Evolutionary conservation across 805 yeast species (phyloP).

Genomic region (Monosporozyma servazzii): DNA sequence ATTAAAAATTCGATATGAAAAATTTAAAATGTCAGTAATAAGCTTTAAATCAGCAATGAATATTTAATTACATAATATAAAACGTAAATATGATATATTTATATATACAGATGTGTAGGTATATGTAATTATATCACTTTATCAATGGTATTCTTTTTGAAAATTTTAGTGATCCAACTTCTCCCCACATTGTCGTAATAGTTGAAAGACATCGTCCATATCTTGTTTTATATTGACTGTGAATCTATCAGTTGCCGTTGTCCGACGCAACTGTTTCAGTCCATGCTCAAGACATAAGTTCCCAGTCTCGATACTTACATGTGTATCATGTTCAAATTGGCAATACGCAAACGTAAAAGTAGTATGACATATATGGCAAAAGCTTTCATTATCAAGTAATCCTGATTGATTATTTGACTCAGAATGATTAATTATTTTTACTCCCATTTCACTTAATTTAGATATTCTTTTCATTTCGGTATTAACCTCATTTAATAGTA

Average conservation of each 20-base stretch:
- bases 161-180: slow-evolving; percentile 4
- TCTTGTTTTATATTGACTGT: neutral
- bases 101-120: neutral
- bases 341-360: slow-evolving; percentile 31
- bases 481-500: slow-evolving; percentile 12
- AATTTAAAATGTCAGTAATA: neutral
- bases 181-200: neutral
- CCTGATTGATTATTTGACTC: neutral
- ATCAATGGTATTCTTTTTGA: no score
- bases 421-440: neutral
- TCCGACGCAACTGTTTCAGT: neutral
- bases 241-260: neutral
- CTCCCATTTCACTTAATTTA: neutral
- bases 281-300: neutral
- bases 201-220: neutral
- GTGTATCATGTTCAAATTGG: neutral
- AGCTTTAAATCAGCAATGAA: neutral
- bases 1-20: neutral
- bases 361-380: slow-evolving; percentile 30
- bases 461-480: neutral
- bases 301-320: neutral
- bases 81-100: neutral
- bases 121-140: no score
- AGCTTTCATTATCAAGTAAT: slow-evolving; percentile 23
- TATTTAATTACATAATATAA: neutral